Percentiles rank a stretch among this genome's conserved stretches.
Evolutionary conservation across 2,329 filamentous ascomycete genomes (phyloP).

Genomic region (Clarireedia sp.): DNA sequence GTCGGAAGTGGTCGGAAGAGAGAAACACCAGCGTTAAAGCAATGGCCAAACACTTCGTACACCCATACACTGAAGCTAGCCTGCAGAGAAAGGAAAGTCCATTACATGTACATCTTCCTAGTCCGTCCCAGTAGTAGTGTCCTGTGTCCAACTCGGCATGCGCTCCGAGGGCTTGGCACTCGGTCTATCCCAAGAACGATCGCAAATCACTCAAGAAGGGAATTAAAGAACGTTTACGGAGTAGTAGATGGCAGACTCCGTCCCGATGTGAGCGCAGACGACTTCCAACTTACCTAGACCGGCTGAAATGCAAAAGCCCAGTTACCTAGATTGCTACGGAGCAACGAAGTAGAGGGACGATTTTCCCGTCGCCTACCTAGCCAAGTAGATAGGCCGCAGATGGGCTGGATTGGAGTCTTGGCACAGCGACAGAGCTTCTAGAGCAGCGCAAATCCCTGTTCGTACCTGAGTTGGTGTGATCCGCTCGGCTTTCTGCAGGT

Average conservation of each 20-base stretch:
- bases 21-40: too few relatives aligned
- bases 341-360: too few relatives aligned
- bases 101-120: too few relatives aligned
- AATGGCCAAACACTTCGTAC: too few relatives aligned
- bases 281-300: not conserved
- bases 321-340: too few relatives aligned
- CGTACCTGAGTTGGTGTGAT: slow-evolving; percentile 20
- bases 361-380: too few relatives aligned
- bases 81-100: too few relatives aligned
- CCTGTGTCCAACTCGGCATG: not conserved
- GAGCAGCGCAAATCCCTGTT: slow-evolving; percentile 14
- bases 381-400: too few relatives aligned
- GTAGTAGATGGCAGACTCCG: not conserved
- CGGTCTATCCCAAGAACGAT: not conserved
- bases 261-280: not conserved
- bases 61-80: too few relatives aligned
- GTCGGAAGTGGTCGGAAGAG: too few relatives aligned
- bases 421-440: not conserved
- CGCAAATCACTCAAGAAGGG: not conserved
- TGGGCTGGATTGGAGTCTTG: not conserved
- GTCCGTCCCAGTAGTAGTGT: not conserved
- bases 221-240: slow-evolving; percentile 1
- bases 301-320: not conserved
- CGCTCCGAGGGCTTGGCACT: not conserved
- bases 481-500: slow-evolving; percentile 13